Evolutionary conservation across 2,329 filamentous ascomycete species (phyloP), one percentile per base, ranked within the genome.

Genomic region (Fusarium caatingaense): DNA sequence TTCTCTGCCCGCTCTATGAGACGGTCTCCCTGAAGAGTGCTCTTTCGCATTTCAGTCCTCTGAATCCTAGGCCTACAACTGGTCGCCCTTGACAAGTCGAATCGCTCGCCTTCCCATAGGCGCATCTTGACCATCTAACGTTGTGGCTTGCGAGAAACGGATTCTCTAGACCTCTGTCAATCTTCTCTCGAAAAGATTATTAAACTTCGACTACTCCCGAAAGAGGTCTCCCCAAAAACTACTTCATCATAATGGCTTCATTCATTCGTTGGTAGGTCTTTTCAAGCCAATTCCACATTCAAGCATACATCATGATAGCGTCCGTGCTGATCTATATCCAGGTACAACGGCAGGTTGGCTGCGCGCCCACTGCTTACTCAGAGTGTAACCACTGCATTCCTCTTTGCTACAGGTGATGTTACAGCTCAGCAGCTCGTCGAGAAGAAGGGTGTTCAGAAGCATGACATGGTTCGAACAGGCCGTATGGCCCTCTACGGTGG

Each of bases 351-450:
- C 77, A 92, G 89, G 80, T 86, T 98, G 78, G 91, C 92, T 74
- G 88, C 89, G 76, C 89, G 92, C 77, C 95, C 95, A 64, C 85
- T 98, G 74, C 88, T 98, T 76, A 98, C 95, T 13, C 93, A 97
- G 85, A 93, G 91, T 78, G 83, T 97, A 75, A 97, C 94, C 60
- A 98, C 95, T 41, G 92, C 93, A 50, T 87, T 98, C 64, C 90
- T 99, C 69, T 99, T 98, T 79, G 94, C 92, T 62, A 93, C 94
- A 16, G 96, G 96, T 76, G 96, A 99, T 83, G 86, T 92, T 65
- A 90, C 97, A 72, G 93, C 96, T 40, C 96, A 99, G 82, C 95
- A 98, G 82, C 85, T 89, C 37, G 92, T 99, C 64, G 95, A 98
- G 83, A 91, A 89, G 80, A 90, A 87, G 76, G 94, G 94, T 20